Percentiles rank a stretch among this genome's conserved stretches.
phyloP scores from a whole-genome alignment of 2,329 filamentous ascomycete species.

The Venturia asperata region DNA sequence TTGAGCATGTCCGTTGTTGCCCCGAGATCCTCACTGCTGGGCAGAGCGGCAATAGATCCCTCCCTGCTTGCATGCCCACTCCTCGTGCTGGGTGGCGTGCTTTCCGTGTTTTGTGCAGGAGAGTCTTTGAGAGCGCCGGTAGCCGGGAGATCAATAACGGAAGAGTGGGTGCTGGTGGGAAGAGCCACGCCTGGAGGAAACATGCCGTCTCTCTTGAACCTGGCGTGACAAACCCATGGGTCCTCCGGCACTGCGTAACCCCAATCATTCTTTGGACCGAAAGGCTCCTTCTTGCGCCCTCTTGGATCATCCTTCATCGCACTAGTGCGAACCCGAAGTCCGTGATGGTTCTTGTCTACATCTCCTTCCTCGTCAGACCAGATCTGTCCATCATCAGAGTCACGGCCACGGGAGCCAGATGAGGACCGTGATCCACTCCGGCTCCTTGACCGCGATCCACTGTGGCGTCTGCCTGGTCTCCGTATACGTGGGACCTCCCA shows the following conservation, averaged over 20 bases:
- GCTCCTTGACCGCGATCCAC: conserved; percentile 28
- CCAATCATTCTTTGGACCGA: conserved; percentile 43
- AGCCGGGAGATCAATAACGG: conserved; percentile 38
- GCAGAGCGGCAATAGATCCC: conserved; percentile 3
- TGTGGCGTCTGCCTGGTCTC: conserved; percentile 34
- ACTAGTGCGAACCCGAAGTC: background rate
- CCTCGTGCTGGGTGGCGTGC: conserved; percentile 2
- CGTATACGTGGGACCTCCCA: conserved; percentile 58
- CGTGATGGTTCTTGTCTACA: conserved; percentile 15
- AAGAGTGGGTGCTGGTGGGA: conserved; percentile 44
- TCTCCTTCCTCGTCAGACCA: conserved; percentile 20
- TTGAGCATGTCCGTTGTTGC: conserved; percentile 10
- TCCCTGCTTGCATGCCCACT: conserved; percentile 15
- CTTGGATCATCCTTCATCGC: conserved; percentile 22
- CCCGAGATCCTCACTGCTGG: conserved; percentile 4
- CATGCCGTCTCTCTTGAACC: conserved; percentile 78
- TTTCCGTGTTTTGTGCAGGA: background rate
- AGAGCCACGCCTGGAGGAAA: conserved; percentile 46
- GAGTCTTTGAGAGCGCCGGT: conserved; percentile 15
- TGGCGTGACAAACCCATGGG: conserved; percentile 88
- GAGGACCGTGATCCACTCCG: conserved; percentile 24
- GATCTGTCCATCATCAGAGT: conserved; percentile 7
- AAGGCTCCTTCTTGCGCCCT: conserved; percentile 35
- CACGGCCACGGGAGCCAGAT: conserved; percentile 7
- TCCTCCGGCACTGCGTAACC: conserved; percentile 85